Evolutionary conservation across 1,284 basidiomycete species (phyloP).

Genomic region (Rhodotorula sp.): DNA sequence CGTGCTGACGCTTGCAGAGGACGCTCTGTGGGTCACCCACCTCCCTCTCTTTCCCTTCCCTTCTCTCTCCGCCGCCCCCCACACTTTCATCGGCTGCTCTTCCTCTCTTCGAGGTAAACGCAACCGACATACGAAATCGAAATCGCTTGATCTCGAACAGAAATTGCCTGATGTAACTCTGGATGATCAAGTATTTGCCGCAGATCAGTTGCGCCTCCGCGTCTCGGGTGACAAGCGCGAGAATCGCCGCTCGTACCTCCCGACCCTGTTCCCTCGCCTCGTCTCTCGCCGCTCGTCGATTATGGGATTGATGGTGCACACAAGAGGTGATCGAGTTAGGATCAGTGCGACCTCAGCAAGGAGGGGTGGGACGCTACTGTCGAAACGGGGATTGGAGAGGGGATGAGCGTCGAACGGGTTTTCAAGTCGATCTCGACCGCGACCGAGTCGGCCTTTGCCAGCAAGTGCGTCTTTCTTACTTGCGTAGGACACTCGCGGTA

Average conservation of each 20-base stretch:
- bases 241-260: constrained; percentile 86
- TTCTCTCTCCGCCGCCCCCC: too few species aligned
- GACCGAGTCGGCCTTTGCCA: constrained; percentile 81
- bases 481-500: neutral
- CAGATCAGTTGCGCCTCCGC: constrained; percentile 82
- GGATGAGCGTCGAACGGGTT: constrained; percentile 64
- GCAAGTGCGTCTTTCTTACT: constrained; percentile 64
- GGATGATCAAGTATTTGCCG: constrained; percentile 95
- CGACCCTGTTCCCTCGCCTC: constrained; percentile 74
- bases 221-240: constrained; percentile 85
- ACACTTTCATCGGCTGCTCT: too few species aligned
- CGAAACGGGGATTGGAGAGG: constrained; percentile 82
- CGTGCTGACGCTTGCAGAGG: constrained; percentile 61
- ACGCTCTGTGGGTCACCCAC: constrained; percentile 34
- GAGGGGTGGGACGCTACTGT: constrained; percentile 96
- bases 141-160: neutral
- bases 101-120: neutral
- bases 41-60: neutral
- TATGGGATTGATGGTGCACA: constrained; percentile 64
- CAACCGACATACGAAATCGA: too few species aligned
- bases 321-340: constrained; percentile 76
- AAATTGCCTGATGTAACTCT: constrained; percentile 61
- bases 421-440: constrained; percentile 79
- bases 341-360: constrained; percentile 86
- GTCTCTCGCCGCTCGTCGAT: constrained; percentile 71